Percentiles rank a stretch among this genome's conserved stretches.
These are phyloP conservation scores for Aspergillus spinulosporus DNA, from an alignment of 2,329 filamentous ascomycete species.

Conservation along the genomic window DNA sequence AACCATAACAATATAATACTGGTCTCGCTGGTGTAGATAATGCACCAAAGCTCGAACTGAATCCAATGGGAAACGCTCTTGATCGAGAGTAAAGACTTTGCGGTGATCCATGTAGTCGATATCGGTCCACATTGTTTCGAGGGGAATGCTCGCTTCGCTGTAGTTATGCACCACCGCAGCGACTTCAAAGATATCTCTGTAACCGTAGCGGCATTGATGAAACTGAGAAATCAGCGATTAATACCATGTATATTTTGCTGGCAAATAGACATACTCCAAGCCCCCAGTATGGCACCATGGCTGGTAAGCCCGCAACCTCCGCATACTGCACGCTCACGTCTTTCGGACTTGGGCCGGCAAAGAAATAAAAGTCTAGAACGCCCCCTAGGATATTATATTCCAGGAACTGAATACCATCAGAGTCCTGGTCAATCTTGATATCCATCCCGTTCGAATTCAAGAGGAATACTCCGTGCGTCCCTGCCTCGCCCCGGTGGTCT, in stretches of 20 bases:
- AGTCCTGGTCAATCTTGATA: conserved; percentile 67
- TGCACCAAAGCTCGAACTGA: conserved; percentile 64
- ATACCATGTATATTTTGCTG: neutral
- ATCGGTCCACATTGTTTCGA: conserved; percentile 51
- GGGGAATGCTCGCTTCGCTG: conserved; percentile 42
- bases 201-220: conserved; percentile 66
- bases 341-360: conserved; percentile 59
- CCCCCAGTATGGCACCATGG: conserved; percentile 66
- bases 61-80: conserved; percentile 39
- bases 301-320: conserved; percentile 56
- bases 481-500: conserved; percentile 63
- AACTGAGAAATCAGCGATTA: conserved; percentile 28
- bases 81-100: conserved; percentile 43
- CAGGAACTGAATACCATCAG: conserved; percentile 63
- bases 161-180: conserved; percentile 48
- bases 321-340: conserved; percentile 62
- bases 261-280: conserved; percentile 50
- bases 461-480: conserved; percentile 66
- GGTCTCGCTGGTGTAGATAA: conserved; percentile 65
- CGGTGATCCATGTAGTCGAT: conserved; percentile 45
- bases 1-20: conserved; percentile 76
- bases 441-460: conserved; percentile 77
- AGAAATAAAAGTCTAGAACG: conserved; percentile 70
- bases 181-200: conserved; percentile 51
- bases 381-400: conserved; percentile 80